Base-by-base conservation (phyloP, 345 rosid genomes). In the Isatis tinctoria region DNA sequence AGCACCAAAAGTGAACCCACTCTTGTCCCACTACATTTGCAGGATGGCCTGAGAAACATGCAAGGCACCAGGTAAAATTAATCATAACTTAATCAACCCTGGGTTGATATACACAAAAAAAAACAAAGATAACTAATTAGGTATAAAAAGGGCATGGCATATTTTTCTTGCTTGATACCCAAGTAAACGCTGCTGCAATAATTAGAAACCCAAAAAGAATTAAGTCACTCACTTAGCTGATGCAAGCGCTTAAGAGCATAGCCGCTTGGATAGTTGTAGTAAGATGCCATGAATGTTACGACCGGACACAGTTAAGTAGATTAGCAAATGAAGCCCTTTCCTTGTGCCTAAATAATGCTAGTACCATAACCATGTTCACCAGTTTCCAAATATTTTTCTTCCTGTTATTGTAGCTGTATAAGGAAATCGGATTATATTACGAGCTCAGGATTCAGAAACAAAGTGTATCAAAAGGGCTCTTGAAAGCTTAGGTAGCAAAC, bases 261-360 rank as follows among this genome's bases (percentile, higher is more conserved):
- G 70, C 97, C 94, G 52, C 98, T 87, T 64, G 97, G 96, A 83
- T 95, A 95, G 71, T 92, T 95, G 83, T 83, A 82, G 74, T 84
- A 90, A 11, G 96, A 95, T 9, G 99, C 99, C 93, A 85, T 61
- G 85, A 88, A 92, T 72, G 86, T 64, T 69, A 88, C 49, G 73
- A 74, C 68, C 6, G 97, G 76, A 75, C 59, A 43, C 74, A 73
- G 47, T 37, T 73, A 74, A 81, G 73, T 65, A 65, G 41, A 72
- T 13, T 40, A 49, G 30, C 48, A 57, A 64, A 63, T 36, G n/a
- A n/a, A n/a, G n/a, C 26, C 18, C 60, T 63, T 44, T 44, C 17
- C 58, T 40, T n/a, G n/a, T n/a, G n/a, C n/a, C n/a, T n/a, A 70
- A 92, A 74, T 30, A 83, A 84, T 71, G 89, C 94, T 69, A 86